Conservation (phyloP, 257 asterid species). For the Voacanga thouarsii region DNA sequence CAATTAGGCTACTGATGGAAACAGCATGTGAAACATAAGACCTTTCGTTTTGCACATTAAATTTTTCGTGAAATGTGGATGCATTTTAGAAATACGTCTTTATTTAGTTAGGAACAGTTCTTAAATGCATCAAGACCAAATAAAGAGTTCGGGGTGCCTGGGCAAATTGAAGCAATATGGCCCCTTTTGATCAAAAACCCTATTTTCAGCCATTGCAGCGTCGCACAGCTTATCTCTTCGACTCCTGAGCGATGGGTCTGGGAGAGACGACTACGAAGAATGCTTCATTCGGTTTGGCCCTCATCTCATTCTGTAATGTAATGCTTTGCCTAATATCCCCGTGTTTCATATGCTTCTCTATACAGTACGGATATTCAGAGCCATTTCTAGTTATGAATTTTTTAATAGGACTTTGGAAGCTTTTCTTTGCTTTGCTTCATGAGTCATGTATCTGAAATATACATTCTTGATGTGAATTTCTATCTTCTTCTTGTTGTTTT, state of each 20-base stretch:
- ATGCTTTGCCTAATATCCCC: not conserved
- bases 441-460: not conserved
- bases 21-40: too few species aligned
- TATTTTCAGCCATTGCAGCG: not conserved
- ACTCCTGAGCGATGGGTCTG: not conserved
- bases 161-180: too few species aligned
- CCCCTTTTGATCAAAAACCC: too few species aligned
- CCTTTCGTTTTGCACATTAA: too few species aligned
- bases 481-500: not conserved
- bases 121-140: too few species aligned
- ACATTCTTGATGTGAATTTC: not conserved
- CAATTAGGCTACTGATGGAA: too few species aligned
- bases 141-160: too few species aligned
- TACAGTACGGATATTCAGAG: not conserved
- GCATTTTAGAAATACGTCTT: too few species aligned
- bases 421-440: not conserved
- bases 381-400: not conserved
- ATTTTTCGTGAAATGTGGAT: too few species aligned
- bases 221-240: slow-evolving; percentile 13
- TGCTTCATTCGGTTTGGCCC: slow-evolving; percentile 28
- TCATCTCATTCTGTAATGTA: not conserved
- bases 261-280: slow-evolving; percentile 36
- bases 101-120: too few species aligned
- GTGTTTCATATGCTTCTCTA: not conserved
- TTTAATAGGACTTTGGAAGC: not conserved